Evolutionary conservation across 73 alveolate species (phyloP).

Genomic region (Durusdinium trenchii): DNA sequence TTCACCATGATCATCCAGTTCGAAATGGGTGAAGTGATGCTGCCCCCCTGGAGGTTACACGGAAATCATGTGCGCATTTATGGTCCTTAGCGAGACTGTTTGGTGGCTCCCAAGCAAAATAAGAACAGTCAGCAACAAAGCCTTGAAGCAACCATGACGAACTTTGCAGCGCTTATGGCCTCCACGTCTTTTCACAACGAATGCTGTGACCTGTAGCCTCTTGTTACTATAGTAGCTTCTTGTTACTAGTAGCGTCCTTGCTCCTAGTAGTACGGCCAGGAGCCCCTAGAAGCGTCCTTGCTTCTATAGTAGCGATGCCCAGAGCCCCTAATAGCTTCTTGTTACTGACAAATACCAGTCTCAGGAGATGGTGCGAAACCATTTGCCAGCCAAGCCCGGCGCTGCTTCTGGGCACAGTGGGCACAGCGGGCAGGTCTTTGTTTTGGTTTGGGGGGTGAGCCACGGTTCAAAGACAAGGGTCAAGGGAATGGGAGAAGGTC

Average conservation of each 20-base stretch:
- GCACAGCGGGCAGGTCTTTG: not conserved
- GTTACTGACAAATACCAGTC: not conserved
- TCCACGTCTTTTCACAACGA: not conserved
- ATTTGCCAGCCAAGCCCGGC: constrained; percentile 18
- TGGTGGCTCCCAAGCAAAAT: too few species aligned
- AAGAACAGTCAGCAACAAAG: too few species aligned
- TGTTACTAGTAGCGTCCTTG: not conserved
- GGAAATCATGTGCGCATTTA: too few species aligned
- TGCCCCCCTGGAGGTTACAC: too few species aligned
- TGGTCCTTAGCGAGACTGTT: too few species aligned
- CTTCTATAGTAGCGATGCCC: not conserved
- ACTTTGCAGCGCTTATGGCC: too few species aligned
- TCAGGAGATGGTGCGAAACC: constrained; percentile 13
- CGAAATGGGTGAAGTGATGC: too few species aligned
- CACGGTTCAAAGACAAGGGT: not conserved
- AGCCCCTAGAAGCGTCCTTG: not conserved
- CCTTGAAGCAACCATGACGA: too few species aligned
- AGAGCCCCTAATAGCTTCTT: not conserved
- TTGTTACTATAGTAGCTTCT: not conserved
- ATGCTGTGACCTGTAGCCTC: not conserved
- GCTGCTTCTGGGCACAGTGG: not conserved
- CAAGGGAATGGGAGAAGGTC: not conserved
- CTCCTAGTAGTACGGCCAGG: not conserved
- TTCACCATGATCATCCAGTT: too few species aligned
- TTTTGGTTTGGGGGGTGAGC: not conserved